phyloP scores from a whole-genome alignment of 1,284 basidiomycete species.

The Ustilago esculenta region DNA sequence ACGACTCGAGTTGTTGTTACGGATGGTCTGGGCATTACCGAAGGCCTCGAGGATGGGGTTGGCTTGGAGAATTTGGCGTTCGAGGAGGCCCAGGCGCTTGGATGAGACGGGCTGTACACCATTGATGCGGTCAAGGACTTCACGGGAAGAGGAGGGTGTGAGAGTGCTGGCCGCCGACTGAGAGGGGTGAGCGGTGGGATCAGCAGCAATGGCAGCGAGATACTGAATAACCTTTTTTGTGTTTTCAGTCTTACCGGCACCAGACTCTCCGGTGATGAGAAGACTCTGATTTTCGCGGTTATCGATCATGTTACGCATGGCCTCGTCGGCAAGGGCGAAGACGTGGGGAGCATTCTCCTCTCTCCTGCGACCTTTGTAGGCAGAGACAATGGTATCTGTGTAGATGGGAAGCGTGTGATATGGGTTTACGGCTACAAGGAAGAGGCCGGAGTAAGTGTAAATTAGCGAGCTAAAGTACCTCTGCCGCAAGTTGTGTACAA shows the following conservation, averaged over 20 bases:
- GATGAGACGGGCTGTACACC: conserved; percentile 49
- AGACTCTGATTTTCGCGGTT: conserved; percentile 98
- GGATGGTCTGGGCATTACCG: conserved; percentile 97
- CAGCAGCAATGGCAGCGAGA: conserved; percentile 91
- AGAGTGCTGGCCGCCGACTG: conserved; percentile 43
- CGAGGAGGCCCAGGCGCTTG: conserved; percentile 79
- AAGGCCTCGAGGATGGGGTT: conserved; percentile 98
- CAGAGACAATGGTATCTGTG: conserved; percentile 87
- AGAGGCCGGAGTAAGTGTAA: conserved; percentile 92
- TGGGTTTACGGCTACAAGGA: conserved; percentile 97
- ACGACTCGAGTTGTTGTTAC: conserved; percentile 98
- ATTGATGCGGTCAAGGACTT: conserved; percentile 58
- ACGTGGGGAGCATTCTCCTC: conserved; percentile 98
- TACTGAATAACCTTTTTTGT: conserved; percentile 99
- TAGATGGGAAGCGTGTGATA: conserved; percentile 93
- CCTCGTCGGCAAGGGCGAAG: conserved; percentile 95
- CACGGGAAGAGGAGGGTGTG: conserved; percentile 48
- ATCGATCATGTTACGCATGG: conserved; percentile 98
- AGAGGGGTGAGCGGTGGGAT: conserved; percentile 37
- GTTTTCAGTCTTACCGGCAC: conserved; percentile 98
- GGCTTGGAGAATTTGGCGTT: conserved; percentile 95
- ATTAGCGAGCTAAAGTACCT: conserved; percentile 83
- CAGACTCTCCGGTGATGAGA: conserved; percentile 98
- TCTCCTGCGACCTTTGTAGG: conserved; percentile 88
- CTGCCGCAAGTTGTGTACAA: conserved; percentile 92